phyloP scores from a whole-genome alignment of 768 basidiomycete species.

The Lentinula raphanica region DNA sequence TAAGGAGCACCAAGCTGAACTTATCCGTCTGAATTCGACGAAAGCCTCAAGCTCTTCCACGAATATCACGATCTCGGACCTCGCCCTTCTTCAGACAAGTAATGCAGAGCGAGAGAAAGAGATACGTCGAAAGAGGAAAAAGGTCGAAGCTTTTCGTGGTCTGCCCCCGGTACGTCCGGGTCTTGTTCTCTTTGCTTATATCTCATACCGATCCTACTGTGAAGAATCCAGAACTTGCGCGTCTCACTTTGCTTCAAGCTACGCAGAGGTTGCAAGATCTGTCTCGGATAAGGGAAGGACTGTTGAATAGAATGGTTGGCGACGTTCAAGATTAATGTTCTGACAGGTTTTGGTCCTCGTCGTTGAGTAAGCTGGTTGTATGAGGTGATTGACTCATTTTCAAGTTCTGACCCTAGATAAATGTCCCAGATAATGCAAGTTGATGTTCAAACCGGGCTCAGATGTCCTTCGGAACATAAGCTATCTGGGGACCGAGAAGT shows the following conservation, averaged over 20 bases:
- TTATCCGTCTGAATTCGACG: slow-evolving; percentile 22
- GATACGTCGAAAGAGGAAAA: slow-evolving; percentile 38
- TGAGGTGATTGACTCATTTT: too few relatives aligned
- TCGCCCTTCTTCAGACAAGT: slow-evolving; percentile 32
- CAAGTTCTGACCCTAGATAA: too few relatives aligned
- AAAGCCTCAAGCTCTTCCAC: slow-evolving; percentile 15
- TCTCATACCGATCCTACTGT: not conserved
- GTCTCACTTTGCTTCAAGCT: not conserved
- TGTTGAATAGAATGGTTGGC: not conserved
- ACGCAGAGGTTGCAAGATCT: not conserved
- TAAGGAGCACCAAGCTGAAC: slow-evolving; percentile 40
- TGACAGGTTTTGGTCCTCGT: too few relatives aligned
- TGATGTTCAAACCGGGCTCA: too few relatives aligned
- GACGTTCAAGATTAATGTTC: not conserved
- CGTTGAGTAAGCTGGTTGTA: too few relatives aligned
- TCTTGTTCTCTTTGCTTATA: not conserved
- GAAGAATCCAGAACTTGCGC: not conserved
- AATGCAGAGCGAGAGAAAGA: slow-evolving; percentile 31
- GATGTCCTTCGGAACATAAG: too few relatives aligned
- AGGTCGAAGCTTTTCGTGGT: slow-evolving; percentile 42
- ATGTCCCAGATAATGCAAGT: too few relatives aligned
- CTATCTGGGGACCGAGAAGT: too few relatives aligned
- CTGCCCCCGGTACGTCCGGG: slow-evolving; percentile 39
- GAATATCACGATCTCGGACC: slow-evolving; percentile 31
- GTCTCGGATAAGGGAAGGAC: not conserved